Conservation (phyloP, 495 filamentous ascomycete genomes). For the Venustampulla echinocandica region DNA sequence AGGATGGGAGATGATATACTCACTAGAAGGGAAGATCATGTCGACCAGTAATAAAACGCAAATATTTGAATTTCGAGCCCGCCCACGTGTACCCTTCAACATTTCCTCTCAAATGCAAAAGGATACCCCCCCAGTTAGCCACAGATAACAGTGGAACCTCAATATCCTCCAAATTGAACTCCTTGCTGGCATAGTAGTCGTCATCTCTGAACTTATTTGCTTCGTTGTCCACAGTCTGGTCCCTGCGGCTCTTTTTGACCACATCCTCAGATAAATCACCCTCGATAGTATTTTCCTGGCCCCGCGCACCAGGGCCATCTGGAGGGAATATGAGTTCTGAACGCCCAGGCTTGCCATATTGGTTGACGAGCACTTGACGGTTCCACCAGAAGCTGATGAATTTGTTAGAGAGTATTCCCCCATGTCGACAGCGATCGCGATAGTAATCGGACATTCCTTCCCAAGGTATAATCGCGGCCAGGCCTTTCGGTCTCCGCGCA, state of each 20-base stretch:
- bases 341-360: constrained; percentile 46
- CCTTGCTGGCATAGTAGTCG: constrained; percentile 51
- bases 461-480: constrained; percentile 40
- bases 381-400: constrained; percentile 63
- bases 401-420: constrained; percentile 53
- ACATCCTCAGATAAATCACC: constrained; percentile 46
- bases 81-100: constrained; percentile 53
- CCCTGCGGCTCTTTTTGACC: constrained; percentile 39
- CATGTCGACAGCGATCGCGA: constrained; percentile 38
- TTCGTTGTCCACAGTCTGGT: constrained; percentile 52
- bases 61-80: constrained; percentile 52
- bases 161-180: constrained; percentile 53
- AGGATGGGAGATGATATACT: too few relatives aligned
- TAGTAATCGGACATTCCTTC: constrained; percentile 38
- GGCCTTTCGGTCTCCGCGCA: constrained; percentile 29
- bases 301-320: too few relatives aligned
- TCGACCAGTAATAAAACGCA: constrained; percentile 58
- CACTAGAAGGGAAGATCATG: constrained; percentile 70
- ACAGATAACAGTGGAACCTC: constrained; percentile 51
- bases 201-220: constrained; percentile 48
- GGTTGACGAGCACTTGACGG: constrained; percentile 52
- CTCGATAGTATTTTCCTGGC: constrained; percentile 50
- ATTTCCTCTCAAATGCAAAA: constrained; percentile 57
- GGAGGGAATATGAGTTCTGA: too few relatives aligned
- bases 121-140: constrained; percentile 52